phyloP scores from a whole-genome alignment of 352 stramenopile species.

The Phytophthora podocarpi region DNA sequence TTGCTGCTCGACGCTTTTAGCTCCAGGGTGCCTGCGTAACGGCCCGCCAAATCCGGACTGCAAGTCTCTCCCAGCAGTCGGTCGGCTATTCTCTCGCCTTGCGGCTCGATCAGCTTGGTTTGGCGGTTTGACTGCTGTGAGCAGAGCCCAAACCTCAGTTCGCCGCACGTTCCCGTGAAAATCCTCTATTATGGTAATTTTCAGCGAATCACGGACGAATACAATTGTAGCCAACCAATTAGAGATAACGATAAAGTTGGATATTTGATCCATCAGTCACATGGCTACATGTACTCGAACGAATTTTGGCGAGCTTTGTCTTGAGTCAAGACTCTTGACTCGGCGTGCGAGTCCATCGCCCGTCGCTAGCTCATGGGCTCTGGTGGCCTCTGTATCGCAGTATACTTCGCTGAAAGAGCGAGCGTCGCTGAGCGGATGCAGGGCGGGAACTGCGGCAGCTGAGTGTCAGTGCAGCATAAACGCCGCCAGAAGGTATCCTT shows the following conservation, averaged over 20 bases:
- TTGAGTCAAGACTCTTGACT: no score
- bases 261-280: background rate
- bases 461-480: slow-evolving; percentile 15
- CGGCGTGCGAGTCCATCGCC: no score
- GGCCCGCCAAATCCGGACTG: slow-evolving; percentile 32
- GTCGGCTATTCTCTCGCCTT: slow-evolving; percentile 4
- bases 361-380: no score
- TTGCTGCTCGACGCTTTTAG: slow-evolving; percentile 31
- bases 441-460: slow-evolving; percentile 17
- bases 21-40: slow-evolving; percentile 34
- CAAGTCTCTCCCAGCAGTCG: slow-evolving; percentile 4
- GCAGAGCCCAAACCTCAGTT: no score
- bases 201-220: background rate
- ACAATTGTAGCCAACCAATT: background rate
- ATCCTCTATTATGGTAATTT: background rate
- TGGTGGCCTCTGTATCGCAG: no score
- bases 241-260: background rate
- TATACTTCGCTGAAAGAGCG: no score
- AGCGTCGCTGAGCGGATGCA: background rate
- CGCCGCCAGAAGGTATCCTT: slow-evolving; percentile 14
- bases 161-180: slow-evolving; percentile 10
- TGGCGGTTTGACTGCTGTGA: background rate
- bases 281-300: slow-evolving; percentile 3
- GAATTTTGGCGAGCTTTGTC: slow-evolving; percentile 4
- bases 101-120: no score